A percentile compares a stretch with the other conserved stretches of the same genome.
These are phyloP conservation scores for Cystobasidium slooffiae DNA, from an alignment of 1,284 basidiomycete species.

Conservation along the genomic window DNA sequence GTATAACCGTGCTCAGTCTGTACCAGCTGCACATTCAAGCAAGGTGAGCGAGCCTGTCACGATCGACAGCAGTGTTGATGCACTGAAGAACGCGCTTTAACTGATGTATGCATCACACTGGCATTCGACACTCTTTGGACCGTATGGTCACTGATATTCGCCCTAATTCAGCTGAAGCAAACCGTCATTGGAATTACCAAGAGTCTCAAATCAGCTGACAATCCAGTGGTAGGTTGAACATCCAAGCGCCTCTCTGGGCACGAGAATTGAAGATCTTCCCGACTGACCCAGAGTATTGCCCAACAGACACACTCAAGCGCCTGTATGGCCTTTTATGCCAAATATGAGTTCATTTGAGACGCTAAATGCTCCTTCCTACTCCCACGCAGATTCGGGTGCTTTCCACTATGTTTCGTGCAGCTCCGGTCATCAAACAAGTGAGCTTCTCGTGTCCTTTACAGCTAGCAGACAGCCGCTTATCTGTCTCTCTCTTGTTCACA, in stretches of 20 bases:
- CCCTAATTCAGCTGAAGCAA: slow-evolving; percentile 34
- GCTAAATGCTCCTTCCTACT: background rate
- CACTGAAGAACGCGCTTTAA: slow-evolving; percentile 2
- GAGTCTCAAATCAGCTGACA: slow-evolving; percentile 39
- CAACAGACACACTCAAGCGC: slow-evolving; percentile 33
- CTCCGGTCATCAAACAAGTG: slow-evolving; percentile 41
- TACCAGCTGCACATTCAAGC: slow-evolving; percentile 36
- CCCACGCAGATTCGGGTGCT: slow-evolving; percentile 26
- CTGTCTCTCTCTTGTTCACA: background rate
- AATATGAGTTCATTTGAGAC: background rate
- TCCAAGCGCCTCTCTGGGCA: slow-evolving; percentile 19
- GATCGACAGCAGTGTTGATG: slow-evolving; percentile 13
- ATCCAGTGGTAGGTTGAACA: slow-evolving; percentile 32
- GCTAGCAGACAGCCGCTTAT: background rate
- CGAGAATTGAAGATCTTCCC: background rate
- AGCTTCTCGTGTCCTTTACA: background rate
- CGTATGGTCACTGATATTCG: background rate
- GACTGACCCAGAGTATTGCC: background rate
- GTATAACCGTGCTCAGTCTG: slow-evolving; percentile 21
- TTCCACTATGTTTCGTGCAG: slow-evolving; percentile 41
- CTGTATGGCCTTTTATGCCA: background rate
- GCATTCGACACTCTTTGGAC: background rate
- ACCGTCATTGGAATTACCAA: slow-evolving; percentile 27
- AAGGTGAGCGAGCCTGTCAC: slow-evolving; percentile 20
- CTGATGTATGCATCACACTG: background rate